Percentiles rank a stretch among this genome's conserved stretches.
These are phyloP conservation scores for Fusarium sacchari DNA, from an alignment of 2,329 filamentous ascomycete species.

Conservation along the genomic window DNA sequence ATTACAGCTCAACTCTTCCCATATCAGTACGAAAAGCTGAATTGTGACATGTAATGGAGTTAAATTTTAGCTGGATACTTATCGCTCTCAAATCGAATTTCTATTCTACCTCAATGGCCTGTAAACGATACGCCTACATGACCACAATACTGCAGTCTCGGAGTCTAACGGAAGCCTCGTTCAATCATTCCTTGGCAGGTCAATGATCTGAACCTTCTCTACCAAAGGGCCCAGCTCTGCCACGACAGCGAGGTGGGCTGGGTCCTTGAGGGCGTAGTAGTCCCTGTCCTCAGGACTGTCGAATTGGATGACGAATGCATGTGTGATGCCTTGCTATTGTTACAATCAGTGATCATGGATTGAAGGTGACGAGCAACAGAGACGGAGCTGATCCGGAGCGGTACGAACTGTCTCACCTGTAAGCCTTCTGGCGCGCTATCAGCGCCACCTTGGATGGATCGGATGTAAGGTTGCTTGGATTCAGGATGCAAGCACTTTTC, in stretches of 20 bases:
- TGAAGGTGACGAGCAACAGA: no score
- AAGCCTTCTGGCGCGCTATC: background rate
- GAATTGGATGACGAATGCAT: constrained; percentile 59
- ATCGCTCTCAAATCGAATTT: no score
- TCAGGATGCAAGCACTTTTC: background rate
- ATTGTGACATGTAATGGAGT: no score
- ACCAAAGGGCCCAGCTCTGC: constrained; percentile 58
- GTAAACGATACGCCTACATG: no score
- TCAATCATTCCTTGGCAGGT: constrained; percentile 55
- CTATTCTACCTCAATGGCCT: no score
- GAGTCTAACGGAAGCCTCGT: background rate
- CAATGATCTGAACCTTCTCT: constrained; percentile 65
- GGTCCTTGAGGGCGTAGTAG: constrained; percentile 74
- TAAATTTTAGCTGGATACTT: no score
- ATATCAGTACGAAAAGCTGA: no score
- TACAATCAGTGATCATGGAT: no score
- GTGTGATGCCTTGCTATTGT: background rate
- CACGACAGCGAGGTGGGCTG: constrained; percentile 69
- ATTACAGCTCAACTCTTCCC: no score
- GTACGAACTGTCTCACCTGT: no score
- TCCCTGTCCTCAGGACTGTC: constrained; percentile 69
- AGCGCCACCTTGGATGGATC: background rate
- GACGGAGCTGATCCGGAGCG: no score
- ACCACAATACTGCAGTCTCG: no score
- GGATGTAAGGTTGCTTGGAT: background rate